Conservation (phyloP, 257 asterid genomes). For the Forsythia viridissima region DNA sequence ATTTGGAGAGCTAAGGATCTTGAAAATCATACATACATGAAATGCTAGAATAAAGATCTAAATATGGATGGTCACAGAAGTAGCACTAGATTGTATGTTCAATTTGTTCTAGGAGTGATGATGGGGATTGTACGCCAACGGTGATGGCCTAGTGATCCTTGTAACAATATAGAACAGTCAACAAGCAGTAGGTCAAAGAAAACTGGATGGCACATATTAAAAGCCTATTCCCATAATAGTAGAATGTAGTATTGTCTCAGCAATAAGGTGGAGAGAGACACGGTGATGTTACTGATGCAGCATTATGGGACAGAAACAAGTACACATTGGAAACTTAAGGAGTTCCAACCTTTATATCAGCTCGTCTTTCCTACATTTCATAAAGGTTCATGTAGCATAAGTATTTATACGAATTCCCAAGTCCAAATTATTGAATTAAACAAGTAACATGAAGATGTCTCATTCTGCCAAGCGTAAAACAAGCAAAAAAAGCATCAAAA, state of each 20-base stretch:
- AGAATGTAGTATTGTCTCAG: neutral
- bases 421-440: neutral
- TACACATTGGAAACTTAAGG: neutral
- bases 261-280: neutral
- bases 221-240: neutral
- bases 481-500: neutral
- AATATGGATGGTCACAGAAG: neutral
- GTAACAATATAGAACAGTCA: neutral
- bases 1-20: neutral
- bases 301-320: too few relatives aligned
- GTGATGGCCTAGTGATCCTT: neutral
- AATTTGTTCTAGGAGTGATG: neutral
- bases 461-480: neutral
- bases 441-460: neutral
- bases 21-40: neutral
- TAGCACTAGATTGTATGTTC: neutral
- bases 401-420: neutral
- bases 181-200: neutral
- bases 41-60: neutral
- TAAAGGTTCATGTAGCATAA: neutral
- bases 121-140: neutral
- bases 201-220: too few relatives aligned
- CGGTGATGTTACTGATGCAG: neutral
- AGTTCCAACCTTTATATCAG: neutral
- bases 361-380: neutral